Percentiles rank a stretch among this genome's conserved stretches.
Evolutionary conservation across 2,329 filamentous ascomycete species (phyloP).

Genomic region (Microdochium trichocladiopsis): DNA sequence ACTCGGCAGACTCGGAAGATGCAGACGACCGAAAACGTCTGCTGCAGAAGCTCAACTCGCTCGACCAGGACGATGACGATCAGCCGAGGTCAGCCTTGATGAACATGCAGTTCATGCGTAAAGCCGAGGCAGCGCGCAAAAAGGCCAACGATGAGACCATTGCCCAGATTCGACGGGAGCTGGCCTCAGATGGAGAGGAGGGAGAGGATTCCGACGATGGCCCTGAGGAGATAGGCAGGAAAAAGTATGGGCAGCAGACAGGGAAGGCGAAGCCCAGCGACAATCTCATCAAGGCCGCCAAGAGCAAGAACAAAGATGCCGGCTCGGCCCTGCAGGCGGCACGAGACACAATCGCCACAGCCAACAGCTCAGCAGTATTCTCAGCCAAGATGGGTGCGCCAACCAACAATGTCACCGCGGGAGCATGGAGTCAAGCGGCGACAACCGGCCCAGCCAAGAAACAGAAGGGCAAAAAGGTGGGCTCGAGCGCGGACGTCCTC

Average conservation of each 20-base stretch:
- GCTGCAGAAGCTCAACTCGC: conserved; percentile 38
- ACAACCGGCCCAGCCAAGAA: conserved; percentile 13
- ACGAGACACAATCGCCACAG: conserved; percentile 20
- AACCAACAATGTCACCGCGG: conserved; percentile 12
- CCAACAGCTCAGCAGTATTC: conserved; percentile 12
- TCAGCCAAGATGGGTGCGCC: conserved; percentile 7
- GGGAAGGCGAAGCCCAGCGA: conserved; percentile 17
- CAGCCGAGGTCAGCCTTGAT: conserved; percentile 61
- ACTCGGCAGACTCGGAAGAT: conserved; percentile 50
- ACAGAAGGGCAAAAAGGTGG: conserved; percentile 11
- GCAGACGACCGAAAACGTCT: conserved; percentile 39
- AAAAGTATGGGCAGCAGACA: conserved; percentile 52
- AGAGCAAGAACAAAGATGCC: conserved; percentile 6
- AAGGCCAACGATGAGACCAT: conserved; percentile 75
- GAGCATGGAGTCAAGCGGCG: conserved; percentile 20
- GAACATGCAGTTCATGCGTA: conserved; percentile 91
- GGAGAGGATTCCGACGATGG: conserved; percentile 44
- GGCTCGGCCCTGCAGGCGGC: conserved; percentile 32
- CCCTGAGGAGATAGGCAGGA: conserved; percentile 57
- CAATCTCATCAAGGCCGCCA: conserved; percentile 11
- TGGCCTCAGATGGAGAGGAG: conserved; percentile 55
- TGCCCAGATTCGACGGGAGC: conserved; percentile 60
- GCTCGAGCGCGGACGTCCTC: conserved; percentile 13
- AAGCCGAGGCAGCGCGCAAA: conserved; percentile 71
- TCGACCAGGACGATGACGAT: conserved; percentile 38